Percentiles rank a stretch among this genome's conserved stretches.
These are phyloP conservation scores for Eucalyptus cloeziana DNA, from an alignment of 345 rosid genomes.

Conservation along the genomic window DNA sequence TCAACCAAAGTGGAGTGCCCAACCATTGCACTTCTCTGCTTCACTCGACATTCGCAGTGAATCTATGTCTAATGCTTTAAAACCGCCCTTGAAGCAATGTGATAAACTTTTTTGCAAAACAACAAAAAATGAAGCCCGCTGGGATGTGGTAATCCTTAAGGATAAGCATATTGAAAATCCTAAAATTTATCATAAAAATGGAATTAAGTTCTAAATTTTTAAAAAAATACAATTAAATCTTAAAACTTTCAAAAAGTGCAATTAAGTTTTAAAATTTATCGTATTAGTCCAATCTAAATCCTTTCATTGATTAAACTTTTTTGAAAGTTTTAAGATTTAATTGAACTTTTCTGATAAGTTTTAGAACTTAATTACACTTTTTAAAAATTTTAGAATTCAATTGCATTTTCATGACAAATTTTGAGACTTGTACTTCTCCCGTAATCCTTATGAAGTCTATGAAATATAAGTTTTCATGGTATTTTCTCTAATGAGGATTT, in stretches of 20 bases:
- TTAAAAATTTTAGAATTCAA: too few relatives aligned
- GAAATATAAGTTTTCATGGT: neutral
- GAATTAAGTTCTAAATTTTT: fast-evolving
- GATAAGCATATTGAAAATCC: fast-evolving
- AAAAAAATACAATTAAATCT: too few relatives aligned
- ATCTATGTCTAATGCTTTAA: neutral
- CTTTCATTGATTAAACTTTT: fast-evolving
- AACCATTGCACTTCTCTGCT: neutral
- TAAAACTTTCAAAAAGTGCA: fast-evolving
- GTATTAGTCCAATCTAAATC: fast-evolving
- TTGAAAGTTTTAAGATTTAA: too few relatives aligned
- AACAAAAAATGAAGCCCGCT: neutral
- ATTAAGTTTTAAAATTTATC: fast-evolving
- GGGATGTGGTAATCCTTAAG: neutral
- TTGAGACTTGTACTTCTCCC: fast-evolving
- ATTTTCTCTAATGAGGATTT: neutral
- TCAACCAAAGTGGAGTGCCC: neutral
- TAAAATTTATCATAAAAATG: too few relatives aligned
- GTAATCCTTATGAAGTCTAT: neutral
- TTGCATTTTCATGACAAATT: too few relatives aligned
- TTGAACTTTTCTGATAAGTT: fast-evolving
- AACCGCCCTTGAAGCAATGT: neutral
- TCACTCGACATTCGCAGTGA: neutral
- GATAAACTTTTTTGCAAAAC: neutral
- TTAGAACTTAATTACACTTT: fast-evolving